Conservation (phyloP, 306 rosid genomes). For the Cucumis hystrix region DNA sequence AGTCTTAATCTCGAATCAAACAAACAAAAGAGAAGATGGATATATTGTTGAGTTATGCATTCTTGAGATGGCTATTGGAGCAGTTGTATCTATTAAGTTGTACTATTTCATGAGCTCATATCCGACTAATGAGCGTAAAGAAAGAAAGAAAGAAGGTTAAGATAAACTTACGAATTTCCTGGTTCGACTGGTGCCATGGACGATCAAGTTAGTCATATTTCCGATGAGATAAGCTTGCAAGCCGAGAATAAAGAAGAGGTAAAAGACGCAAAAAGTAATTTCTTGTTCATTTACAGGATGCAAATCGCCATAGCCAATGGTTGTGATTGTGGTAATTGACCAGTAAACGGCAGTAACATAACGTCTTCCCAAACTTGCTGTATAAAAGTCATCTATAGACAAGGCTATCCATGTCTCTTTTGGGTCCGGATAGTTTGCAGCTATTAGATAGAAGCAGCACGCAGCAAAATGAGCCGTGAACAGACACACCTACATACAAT, state of each 20-base stretch:
- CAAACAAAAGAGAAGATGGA: too few species aligned
- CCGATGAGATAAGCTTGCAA: constrained; percentile 56
- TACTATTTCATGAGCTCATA: too few species aligned
- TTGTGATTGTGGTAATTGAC: constrained; percentile 53
- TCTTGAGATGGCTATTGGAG: too few species aligned
- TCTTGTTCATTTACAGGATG: constrained; percentile 56
- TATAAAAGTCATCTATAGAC: not conserved
- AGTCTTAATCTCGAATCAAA: too few species aligned
- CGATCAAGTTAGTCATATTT: constrained; percentile 80
- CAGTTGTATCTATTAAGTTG: too few species aligned
- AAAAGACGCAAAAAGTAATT: constrained; percentile 36
- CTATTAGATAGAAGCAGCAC: constrained; percentile 46
- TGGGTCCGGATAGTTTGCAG: constrained; percentile 12
- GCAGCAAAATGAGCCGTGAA: constrained; percentile 47
- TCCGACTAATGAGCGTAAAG: not conserved
- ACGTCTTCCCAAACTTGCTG: not conserved
- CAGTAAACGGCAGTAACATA: constrained; percentile 57
- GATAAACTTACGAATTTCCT: constrained; percentile 50
- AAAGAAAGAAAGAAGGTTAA: too few species aligned
- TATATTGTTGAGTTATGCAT: too few species aligned
- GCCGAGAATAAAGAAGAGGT: constrained; percentile 44
- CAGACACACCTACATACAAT: constrained; percentile 39
- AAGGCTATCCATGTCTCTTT: constrained; percentile 36
- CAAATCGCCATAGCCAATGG: constrained; percentile 73
- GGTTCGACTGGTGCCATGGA: constrained; percentile 62